Conservation (phyloP, 1,284 basidiomycete species). For the Inonotus hispidus region DNA sequence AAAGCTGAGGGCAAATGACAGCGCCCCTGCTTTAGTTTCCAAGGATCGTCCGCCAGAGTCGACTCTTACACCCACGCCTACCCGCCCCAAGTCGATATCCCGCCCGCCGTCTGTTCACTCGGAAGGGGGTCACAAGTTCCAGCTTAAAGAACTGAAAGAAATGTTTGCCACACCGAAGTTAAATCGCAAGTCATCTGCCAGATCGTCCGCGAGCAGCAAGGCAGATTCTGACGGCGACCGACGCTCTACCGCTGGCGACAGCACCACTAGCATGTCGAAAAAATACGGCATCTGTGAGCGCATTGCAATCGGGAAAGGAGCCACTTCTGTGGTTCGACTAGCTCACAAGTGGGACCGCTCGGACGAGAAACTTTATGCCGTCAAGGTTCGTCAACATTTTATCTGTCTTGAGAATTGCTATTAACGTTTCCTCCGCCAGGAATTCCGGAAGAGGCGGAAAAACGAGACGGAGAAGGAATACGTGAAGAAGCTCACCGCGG, state of each 20-base stretch:
- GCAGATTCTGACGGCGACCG: constrained; percentile 66
- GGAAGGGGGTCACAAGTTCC: constrained; percentile 65
- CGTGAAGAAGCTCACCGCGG: constrained; percentile 98
- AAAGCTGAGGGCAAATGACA: neutral
- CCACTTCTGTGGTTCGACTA: constrained; percentile 92
- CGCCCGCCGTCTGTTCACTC: constrained; percentile 42
- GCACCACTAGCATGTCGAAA: constrained; percentile 63
- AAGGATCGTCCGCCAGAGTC: constrained; percentile 25
- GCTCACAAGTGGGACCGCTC: constrained; percentile 98
- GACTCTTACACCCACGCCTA: constrained; percentile 37
- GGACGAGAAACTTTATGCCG: constrained; percentile 97
- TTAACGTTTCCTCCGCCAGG: constrained; percentile 39
- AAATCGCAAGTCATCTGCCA: constrained; percentile 61
- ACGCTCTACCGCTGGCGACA: constrained; percentile 57
- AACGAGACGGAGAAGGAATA: constrained; percentile 99
- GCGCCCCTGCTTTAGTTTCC: constrained; percentile 21
- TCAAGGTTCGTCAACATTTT: constrained; percentile 64
- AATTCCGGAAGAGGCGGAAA: constrained; percentile 96
- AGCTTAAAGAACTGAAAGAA: constrained; percentile 63
- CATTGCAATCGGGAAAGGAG: constrained; percentile 95
- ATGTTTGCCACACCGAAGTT: constrained; percentile 68
- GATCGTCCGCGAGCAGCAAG: constrained; percentile 60
- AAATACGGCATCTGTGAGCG: constrained; percentile 99
- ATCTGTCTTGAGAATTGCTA: neutral
- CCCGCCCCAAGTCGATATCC: constrained; percentile 13